These are phyloP conservation scores for Globisporangium nagaii DNA, from an alignment of 352 stramenopile species.

Conservation along the genomic window DNA sequence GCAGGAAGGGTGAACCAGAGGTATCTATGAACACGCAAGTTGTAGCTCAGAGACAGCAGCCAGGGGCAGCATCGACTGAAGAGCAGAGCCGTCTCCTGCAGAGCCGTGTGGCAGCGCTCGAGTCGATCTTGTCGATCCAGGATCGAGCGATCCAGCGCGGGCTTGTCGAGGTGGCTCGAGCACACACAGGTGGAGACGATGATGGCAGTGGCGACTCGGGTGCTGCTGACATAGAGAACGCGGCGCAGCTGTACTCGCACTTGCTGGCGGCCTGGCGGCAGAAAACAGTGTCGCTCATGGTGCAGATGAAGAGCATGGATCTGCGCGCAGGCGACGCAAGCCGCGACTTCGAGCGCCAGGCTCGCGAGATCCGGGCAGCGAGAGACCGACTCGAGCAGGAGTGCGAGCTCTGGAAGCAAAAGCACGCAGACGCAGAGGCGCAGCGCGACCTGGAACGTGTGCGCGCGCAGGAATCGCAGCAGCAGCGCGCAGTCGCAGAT, in stretches of 20 bases:
- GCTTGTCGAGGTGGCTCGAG: slow-evolving; percentile 21
- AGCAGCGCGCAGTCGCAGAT: slow-evolving; percentile 21
- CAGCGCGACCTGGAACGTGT: slow-evolving; percentile 54
- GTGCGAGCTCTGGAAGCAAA: slow-evolving; percentile 48
- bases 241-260: slow-evolving; percentile 23
- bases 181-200: slow-evolving; percentile 1
- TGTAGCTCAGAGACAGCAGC: background rate
- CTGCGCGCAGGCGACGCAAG: slow-evolving; percentile 13
- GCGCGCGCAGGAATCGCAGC: slow-evolving; percentile 19
- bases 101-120: slow-evolving; percentile 43
- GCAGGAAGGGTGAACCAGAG: background rate
- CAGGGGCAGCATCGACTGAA: background rate
- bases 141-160: slow-evolving; percentile 38
- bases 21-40: background rate
- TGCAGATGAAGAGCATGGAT: slow-evolving; percentile 40
- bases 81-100: slow-evolving; percentile 24
- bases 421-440: slow-evolving; percentile 41
- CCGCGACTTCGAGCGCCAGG: slow-evolving; percentile 6
- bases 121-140: slow-evolving; percentile 54
- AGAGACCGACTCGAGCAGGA: slow-evolving; percentile 20
- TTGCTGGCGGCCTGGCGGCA: slow-evolving; percentile 45
- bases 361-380: slow-evolving; percentile 8
- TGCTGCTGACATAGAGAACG: slow-evolving; percentile 9
- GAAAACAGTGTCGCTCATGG: slow-evolving; percentile 54
- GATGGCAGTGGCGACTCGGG: slow-evolving; percentile 4